Evolutionary conservation across 2,329 filamentous ascomycete species (phyloP).

Genomic region (Hansfordia pulvinata): DNA sequence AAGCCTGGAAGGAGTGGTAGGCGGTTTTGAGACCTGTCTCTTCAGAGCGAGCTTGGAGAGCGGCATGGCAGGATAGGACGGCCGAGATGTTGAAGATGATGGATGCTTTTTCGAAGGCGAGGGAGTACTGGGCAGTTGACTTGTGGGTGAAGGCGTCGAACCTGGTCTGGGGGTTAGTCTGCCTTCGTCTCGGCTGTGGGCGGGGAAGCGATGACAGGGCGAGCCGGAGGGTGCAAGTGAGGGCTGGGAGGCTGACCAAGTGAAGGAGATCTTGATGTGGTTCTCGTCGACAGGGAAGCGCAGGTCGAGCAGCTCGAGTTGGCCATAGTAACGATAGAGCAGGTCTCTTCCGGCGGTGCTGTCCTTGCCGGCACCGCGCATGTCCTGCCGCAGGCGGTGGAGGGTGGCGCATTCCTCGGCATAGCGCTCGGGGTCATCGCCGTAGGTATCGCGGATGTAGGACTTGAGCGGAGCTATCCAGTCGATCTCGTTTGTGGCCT

Average conservation of each 20-base stretch:
- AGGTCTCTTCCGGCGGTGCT: constrained; percentile 88
- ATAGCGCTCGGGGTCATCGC: constrained; percentile 93
- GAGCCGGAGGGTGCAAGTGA: constrained; percentile 2
- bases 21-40: constrained; percentile 90
- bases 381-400: constrained; percentile 91
- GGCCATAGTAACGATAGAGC: constrained; percentile 93
- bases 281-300: constrained; percentile 96
- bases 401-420: constrained; percentile 88
- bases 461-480: constrained; percentile 86
- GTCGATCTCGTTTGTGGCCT: constrained; percentile 94
- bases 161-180: too few relatives aligned
- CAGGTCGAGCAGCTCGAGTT: constrained; percentile 86
- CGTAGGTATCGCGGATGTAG: constrained; percentile 89
- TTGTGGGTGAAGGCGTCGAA: constrained; percentile 99
- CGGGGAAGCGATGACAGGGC: too few relatives aligned
- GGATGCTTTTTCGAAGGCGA: constrained; percentile 96
- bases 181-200: too few relatives aligned
- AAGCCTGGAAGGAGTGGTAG: constrained; percentile 96
- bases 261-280: constrained; percentile 98
- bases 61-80: constrained; percentile 89
- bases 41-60: constrained; percentile 81
- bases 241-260: constrained; percentile 50
- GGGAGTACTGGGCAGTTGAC: constrained; percentile 87
- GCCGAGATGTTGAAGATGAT: constrained; percentile 99
- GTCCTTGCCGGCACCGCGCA: constrained; percentile 93